Percentiles rank a stretch among this genome's conserved stretches.
Conservation (phyloP, 495 filamentous ascomycete genomes). For the Achaetomiella virescens region DNA sequence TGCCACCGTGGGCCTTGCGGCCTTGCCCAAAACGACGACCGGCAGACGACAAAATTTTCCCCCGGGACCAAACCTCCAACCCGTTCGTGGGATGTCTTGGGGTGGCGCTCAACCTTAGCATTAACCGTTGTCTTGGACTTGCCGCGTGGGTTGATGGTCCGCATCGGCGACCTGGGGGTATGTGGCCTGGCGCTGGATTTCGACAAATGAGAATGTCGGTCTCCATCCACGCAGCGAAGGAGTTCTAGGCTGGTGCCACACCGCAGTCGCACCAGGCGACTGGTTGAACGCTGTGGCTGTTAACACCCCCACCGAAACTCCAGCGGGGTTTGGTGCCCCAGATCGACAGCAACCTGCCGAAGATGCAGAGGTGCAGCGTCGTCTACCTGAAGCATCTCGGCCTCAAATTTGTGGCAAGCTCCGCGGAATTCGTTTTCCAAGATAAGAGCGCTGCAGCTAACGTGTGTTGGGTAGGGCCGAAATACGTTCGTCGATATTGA, state of each 20-base stretch:
- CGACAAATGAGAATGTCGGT: not conserved
- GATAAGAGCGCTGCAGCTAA: not conserved
- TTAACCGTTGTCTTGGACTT: slow-evolving; percentile 1
- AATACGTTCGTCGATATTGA: not conserved
- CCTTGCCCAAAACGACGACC: slow-evolving; percentile 2
- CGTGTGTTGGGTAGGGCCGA: not conserved
- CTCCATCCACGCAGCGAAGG: not conserved
- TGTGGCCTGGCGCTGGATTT: not conserved
- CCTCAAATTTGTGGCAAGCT: not conserved
- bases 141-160: slow-evolving; percentile 1
- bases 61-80: not conserved
- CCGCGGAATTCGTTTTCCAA: slow-evolving; percentile 6
- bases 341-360: not conserved
- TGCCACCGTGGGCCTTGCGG: not conserved
- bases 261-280: not conserved
- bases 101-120: slow-evolving; percentile 4
- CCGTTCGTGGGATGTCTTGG: not conserved
- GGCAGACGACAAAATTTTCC: not conserved
- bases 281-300: not conserved
- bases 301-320: not conserved
- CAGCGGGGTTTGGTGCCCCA: not conserved
- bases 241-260: not conserved
- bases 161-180: not conserved
- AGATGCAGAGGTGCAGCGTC: too few relatives aligned
- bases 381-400: too few relatives aligned